A percentile compares a stretch with the other conserved stretches of the same genome.
phyloP scores from a whole-genome alignment of 768 basidiomycete genomes.

The Imleria badia region DNA sequence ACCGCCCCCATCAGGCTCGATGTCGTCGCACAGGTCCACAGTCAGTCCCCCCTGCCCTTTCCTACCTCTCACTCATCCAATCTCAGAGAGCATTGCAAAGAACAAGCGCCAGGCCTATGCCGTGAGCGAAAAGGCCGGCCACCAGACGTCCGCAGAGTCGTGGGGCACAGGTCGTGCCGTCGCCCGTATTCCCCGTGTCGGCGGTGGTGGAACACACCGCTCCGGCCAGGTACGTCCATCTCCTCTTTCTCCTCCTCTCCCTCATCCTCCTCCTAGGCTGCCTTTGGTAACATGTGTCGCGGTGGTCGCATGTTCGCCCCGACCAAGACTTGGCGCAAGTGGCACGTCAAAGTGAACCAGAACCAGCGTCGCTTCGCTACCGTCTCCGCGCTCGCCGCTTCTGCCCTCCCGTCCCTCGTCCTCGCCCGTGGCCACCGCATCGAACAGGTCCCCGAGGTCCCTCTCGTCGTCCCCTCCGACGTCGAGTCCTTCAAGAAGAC shows the following conservation, averaged over 20 bases:
- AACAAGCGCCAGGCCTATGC: conserved; percentile 97
- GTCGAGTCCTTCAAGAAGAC: conserved; percentile 93
- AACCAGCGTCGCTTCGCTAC: conserved; percentile 98
- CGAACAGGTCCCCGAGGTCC: conserved; percentile 95
- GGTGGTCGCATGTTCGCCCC: conserved; percentile 99
- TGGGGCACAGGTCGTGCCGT: conserved; percentile 99
- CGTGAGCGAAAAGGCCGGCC: conserved; percentile 96
- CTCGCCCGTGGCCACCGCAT: conserved; percentile 99
- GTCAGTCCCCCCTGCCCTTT: conserved; percentile 54
- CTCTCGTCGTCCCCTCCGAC: conserved; percentile 79
- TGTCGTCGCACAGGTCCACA: conserved; percentile 98
- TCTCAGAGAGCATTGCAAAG: conserved; percentile 92
- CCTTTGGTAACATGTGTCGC: conserved; percentile 99
- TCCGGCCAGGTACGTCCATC: conserved; percentile 75
- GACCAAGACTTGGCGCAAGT: conserved; percentile 98
- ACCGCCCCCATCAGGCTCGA: conserved; percentile 98
- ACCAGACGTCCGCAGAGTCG: conserved; percentile 98
- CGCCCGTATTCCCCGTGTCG: conserved; percentile 99
- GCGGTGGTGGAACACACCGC: conserved; percentile 97
- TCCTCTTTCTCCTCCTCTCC: not conserved
- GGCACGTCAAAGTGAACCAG: conserved; percentile 99
- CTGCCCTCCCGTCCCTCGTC: conserved; percentile 93
- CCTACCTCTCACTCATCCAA: not conserved
- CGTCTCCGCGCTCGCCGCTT: conserved; percentile 96
- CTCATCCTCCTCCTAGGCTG: conserved; percentile 56